Base-by-base conservation (phyloP, 2,329 filamentous ascomycete species). In the Aureobasidium sp. region DNA sequence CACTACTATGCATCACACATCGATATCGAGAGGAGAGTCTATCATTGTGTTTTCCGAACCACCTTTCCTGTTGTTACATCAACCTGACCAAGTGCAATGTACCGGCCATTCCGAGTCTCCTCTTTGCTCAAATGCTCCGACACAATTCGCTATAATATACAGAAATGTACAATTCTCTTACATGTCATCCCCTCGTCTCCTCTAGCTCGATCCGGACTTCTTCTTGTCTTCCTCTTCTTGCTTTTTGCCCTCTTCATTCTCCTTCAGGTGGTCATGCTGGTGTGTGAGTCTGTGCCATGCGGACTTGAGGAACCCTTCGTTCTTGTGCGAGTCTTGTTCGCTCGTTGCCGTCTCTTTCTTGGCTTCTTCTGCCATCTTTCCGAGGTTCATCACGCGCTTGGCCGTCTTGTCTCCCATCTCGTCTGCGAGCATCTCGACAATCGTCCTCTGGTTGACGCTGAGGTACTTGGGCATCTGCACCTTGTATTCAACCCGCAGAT, bases 381-480 rank as follows among this genome's bases (percentile, higher is more conserved):
- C 75, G 40, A 95, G 78, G 69, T 95, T 93, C 91, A 99, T 97
- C 60, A 95, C 84, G 47, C 94, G 83, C 77, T 90, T 94, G 35
- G 94, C 94, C 29, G 84, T 90, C 78, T 92, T 91, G 74, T 99
- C 94, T 40, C 84, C 87, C 85, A 99, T 88, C 77, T 99, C 94
- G 68, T 99, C 92, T 7, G 94, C 94, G 65, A 99, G 83, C 84
- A 97, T 93, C 77, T 99, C 94, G 46, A 95, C 77, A 62, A 99
- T 88, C 0, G 90, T 95, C 58, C 94, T 83, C 78, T 99, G 92
- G 76, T 96, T 97, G 47, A 88, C 83, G 59, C 83, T 90, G 65
- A 99, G 80, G 69, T 93, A 96, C 76, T 96, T 97, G 47, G 94
- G 94, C 90, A 97, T 96, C 59, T 83, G 79, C 47, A 99, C 89